Conservation (phyloP, 768 basidiomycete species). For the Macrolepiota fuliginosa region DNA sequence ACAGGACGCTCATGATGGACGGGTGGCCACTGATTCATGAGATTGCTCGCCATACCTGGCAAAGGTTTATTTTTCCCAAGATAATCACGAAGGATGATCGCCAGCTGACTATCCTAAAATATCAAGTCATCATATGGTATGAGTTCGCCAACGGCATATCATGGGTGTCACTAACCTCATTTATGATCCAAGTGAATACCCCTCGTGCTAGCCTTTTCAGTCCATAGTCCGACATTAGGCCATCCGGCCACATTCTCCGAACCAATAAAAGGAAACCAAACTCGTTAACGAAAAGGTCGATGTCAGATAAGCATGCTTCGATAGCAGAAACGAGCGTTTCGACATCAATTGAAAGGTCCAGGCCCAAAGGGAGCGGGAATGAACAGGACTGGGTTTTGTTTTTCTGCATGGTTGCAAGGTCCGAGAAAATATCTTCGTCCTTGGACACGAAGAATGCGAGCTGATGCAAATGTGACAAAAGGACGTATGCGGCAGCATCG, state of each 20-base stretch:
- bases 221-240: conserved; percentile 70
- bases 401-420: conserved; percentile 26
- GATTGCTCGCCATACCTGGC: conserved; percentile 56
- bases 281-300: conserved; percentile 76
- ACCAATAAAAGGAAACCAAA: conserved; percentile 67
- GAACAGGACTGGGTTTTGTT: conserved; percentile 39
- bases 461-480: conserved; percentile 60
- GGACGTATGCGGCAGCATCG: conserved; percentile 46
- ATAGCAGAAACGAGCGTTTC: conserved; percentile 70
- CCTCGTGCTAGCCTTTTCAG: conserved; percentile 55
- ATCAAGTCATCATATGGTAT: background rate
- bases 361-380: conserved; percentile 68
- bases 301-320: conserved; percentile 66
- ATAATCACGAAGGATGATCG: conserved; percentile 65
- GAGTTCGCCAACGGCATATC: background rate
- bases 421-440: conserved; percentile 37
- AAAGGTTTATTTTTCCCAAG: conserved; percentile 53
- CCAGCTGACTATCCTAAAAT: conserved; percentile 62
- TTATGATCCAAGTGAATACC: conserved; percentile 68
- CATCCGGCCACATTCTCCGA: conserved; percentile 71
- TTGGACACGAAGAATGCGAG: conserved; percentile 58
- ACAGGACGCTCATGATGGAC: conserved; percentile 33
- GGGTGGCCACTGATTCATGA: conserved; percentile 56
- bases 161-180: conserved; percentile 48
- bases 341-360: conserved; percentile 71